Evolutionary conservation across 352 stramenopile genomes (phyloP).

Genomic region (Phytophthora hybrid): DNA sequence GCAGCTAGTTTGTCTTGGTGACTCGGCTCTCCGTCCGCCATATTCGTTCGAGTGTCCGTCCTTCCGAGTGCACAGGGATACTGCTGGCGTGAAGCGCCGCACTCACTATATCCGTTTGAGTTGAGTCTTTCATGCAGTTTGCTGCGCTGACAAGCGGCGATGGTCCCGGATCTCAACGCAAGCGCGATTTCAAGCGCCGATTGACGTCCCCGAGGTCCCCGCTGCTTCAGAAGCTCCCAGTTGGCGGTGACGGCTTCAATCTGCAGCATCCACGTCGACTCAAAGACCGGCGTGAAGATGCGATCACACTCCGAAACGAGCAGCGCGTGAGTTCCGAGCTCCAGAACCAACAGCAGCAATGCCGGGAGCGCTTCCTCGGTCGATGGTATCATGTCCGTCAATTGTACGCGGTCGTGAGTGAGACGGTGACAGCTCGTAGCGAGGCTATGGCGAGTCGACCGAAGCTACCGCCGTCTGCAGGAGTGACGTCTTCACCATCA

Average conservation of each 20-base stretch:
- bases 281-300: conserved; percentile 54
- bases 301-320: conserved; percentile 29
- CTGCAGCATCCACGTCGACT: conserved; percentile 21
- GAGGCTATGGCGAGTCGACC: background rate
- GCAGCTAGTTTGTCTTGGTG: conserved; percentile 16
- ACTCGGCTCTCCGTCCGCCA: conserved; percentile 1
- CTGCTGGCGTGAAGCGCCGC: conserved; percentile 22
- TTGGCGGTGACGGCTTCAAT: background rate
- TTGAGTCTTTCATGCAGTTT: conserved; percentile 20
- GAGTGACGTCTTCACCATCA: background rate
- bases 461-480: conserved; percentile 14
- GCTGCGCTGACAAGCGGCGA: conserved; percentile 3
- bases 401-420: conserved; percentile 55
- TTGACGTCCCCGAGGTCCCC: conserved; percentile 32
- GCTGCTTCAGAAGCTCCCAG: conserved; percentile 24
- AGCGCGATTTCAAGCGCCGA: conserved; percentile 29
- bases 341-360: conserved; percentile 49
- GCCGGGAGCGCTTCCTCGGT: conserved; percentile 44
- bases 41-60: background rate
- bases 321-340: conserved; percentile 19
- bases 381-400: conserved; percentile 56
- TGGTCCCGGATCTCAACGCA: conserved; percentile 7
- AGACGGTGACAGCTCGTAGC: conserved; percentile 29
- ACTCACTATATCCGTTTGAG: conserved; percentile 16
- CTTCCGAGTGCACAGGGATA: background rate